phyloP scores from a whole-genome alignment of 2,329 filamentous ascomycete genomes.

The Claviceps capensis region DNA sequence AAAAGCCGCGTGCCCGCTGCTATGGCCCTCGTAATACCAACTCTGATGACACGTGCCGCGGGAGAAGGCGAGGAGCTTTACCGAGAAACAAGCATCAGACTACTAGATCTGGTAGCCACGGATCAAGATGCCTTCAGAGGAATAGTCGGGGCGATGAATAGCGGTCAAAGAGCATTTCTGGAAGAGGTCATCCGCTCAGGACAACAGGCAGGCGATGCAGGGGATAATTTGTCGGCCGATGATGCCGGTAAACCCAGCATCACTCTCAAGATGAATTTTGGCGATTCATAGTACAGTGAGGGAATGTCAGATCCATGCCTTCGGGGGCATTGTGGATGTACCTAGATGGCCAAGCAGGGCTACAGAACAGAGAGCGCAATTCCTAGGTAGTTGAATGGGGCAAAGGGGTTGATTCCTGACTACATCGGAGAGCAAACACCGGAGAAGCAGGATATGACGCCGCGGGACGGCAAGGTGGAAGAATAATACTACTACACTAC shows the following conservation, averaged over 20 bases:
- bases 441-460: too few species aligned
- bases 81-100: conserved; percentile 57
- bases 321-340: conserved; percentile 1
- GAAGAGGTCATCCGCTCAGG: conserved; percentile 67
- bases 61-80: conserved; percentile 48
- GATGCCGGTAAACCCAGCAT: conserved; percentile 61
- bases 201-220: conserved; percentile 29
- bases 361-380: neutral
- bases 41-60: conserved; percentile 58
- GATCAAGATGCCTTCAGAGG: conserved; percentile 62
- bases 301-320: neutral
- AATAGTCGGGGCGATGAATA: conserved; percentile 57
- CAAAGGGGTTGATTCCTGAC: too few species aligned
- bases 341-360: neutral
- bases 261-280: conserved; percentile 90
- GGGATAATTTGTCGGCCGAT: conserved; percentile 24
- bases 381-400: too few species aligned
- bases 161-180: conserved; percentile 60
- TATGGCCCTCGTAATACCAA: conserved; percentile 64
- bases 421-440: too few species aligned
- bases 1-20: conserved; percentile 40
- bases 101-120: conserved; percentile 68
- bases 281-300: conserved; percentile 19
- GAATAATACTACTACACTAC: too few species aligned
- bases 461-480: too few species aligned